Conservation (phyloP, 805 yeast species). For the Kluyveromyces starmeri region DNA sequence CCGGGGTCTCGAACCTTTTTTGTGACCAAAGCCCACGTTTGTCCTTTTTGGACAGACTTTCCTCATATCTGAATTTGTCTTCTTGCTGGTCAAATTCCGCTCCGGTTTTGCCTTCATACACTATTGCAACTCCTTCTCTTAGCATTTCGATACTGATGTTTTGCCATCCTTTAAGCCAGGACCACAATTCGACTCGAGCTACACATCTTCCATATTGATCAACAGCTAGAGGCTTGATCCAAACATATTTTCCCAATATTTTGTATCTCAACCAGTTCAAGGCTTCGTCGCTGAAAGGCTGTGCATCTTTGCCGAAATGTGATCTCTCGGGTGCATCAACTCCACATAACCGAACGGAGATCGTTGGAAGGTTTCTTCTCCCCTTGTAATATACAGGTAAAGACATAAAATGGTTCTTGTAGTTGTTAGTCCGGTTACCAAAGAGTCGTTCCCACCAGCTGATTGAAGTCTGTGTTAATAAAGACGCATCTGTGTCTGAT, state of each 20-base stretch:
- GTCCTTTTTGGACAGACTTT: slow-evolving; percentile 46
- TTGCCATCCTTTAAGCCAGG: slow-evolving; percentile 52
- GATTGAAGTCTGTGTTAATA: not conserved
- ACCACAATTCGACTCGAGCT: slow-evolving; percentile 55
- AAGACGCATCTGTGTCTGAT: not conserved
- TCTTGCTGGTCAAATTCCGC: slow-evolving; percentile 85
- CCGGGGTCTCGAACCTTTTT: slow-evolving; percentile 56
- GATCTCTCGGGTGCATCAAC: slow-evolving; percentile 95
- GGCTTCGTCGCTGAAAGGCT: slow-evolving; percentile 81
- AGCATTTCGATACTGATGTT: slow-evolving; percentile 89
- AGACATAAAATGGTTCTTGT: slow-evolving; percentile 19
- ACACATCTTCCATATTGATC: slow-evolving; percentile 91
- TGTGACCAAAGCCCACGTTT: slow-evolving; percentile 65
- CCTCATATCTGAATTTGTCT: slow-evolving; percentile 46
- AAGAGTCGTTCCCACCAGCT: slow-evolving; percentile 3
- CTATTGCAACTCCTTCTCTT: slow-evolving; percentile 71
- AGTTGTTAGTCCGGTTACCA: not conserved
- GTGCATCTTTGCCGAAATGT: slow-evolving; percentile 91
- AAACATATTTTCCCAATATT: slow-evolving; percentile 56
- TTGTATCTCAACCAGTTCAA: slow-evolving; percentile 62
- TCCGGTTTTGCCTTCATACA: slow-evolving; percentile 73
- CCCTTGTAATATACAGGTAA: slow-evolving; percentile 22
- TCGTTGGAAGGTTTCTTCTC: slow-evolving; percentile 38
- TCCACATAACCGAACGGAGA: slow-evolving; percentile 79
- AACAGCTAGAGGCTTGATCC: slow-evolving; percentile 66